Conservation (phyloP, 805 yeast genomes). For the Monosporozyma solicola region DNA sequence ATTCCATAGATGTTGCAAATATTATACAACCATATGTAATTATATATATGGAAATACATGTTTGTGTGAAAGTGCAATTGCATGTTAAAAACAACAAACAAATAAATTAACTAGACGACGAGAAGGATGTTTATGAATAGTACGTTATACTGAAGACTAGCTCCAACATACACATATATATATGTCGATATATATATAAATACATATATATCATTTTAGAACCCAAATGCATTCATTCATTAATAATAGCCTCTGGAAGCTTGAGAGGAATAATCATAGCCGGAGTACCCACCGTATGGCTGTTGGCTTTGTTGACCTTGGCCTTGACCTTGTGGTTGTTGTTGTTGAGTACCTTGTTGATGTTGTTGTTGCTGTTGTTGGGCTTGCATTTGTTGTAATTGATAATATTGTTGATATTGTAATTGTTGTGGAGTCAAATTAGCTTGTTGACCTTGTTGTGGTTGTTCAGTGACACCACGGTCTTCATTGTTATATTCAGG, state of each 20-base stretch:
- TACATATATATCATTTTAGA: neutral
- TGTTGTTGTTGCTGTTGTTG: constrained; percentile 21
- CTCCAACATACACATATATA: neutral
- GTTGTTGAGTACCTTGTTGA: constrained; percentile 18
- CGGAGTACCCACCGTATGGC: constrained; percentile 25
- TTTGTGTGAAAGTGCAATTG: neutral
- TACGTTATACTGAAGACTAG: neutral
- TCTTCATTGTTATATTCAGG: neutral
- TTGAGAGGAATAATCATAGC: constrained; percentile 29
- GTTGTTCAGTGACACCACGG: neutral
- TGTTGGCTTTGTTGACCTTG: constrained; percentile 14
- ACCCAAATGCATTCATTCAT: constrained; percentile 1
- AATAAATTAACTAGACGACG: neutral
- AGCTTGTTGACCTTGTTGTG: constrained; percentile 11
- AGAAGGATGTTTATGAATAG: neutral
- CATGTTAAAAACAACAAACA: neutral
- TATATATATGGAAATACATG: neutral
- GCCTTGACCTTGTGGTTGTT: constrained; percentile 18
- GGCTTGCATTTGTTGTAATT: constrained; percentile 23
- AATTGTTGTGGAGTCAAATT: constrained; percentile 16
- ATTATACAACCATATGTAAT: neutral
- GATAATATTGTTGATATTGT: constrained; percentile 29
- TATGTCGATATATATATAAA: too few species aligned
- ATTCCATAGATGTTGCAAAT: neutral
- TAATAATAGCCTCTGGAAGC: constrained; percentile 30